Percentiles rank a stretch among this genome's conserved stretches.
phyloP scores from a whole-genome alignment of 163 green algal genomes.

The Scenedesmus sp. region DNA sequence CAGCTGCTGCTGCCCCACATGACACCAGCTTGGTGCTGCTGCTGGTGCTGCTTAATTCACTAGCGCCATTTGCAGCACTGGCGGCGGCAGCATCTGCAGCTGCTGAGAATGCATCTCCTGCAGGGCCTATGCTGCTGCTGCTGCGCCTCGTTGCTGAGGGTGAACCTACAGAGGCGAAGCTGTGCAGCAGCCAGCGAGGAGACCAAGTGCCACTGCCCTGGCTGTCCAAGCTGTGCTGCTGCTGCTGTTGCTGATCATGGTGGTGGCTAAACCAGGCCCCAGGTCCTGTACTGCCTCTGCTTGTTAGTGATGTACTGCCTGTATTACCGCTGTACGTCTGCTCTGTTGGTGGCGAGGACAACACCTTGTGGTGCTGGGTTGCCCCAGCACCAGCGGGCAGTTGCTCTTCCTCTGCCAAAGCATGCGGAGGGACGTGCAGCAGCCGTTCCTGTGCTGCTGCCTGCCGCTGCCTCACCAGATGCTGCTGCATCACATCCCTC shows the following conservation, averaged over 20 bases:
- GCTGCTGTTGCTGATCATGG: slow-evolving; percentile 69
- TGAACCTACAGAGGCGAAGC: background rate
- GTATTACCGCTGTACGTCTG: background rate
- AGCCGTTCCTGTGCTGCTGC: background rate
- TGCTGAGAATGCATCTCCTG: background rate
- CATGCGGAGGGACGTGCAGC: background rate
- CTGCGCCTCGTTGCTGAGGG: background rate
- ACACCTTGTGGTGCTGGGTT: background rate
- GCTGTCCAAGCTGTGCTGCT: slow-evolving; percentile 12
- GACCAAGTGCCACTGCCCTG: slow-evolving; percentile 1
- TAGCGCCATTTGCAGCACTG: background rate
- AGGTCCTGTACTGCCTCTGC: background rate
- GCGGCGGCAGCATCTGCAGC: background rate
- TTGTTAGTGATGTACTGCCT: background rate
- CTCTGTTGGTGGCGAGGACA: background rate
- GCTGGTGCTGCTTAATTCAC: background rate
- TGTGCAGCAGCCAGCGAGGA: slow-evolving; percentile 9
- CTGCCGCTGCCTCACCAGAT: background rate
- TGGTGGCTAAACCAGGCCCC: background rate
- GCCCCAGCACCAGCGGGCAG: background rate
- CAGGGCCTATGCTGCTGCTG: background rate
- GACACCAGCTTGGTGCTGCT: too few relatives aligned
- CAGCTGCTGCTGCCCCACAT: background rate
- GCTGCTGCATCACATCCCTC: background rate
- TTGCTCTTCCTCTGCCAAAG: background rate